Evolutionary conservation across 176 grass and related monocot species (phyloP).

Genomic region (Zea luxurians): DNA sequence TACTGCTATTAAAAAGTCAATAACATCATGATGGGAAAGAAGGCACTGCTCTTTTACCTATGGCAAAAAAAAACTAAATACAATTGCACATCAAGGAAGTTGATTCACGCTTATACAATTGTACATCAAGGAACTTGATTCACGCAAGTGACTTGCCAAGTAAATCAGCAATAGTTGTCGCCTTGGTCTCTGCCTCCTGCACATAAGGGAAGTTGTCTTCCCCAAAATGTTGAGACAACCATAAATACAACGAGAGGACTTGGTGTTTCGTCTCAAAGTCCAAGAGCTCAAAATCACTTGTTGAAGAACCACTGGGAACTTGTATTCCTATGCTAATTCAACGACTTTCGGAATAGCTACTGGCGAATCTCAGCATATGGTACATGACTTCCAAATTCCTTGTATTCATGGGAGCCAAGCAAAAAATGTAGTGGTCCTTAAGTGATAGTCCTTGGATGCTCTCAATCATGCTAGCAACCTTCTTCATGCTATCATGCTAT

Average conservation of each 20-base stretch:
- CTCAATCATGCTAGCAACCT: constrained; percentile 96
- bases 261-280: constrained; percentile 97
- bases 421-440: constrained; percentile 87
- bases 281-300: constrained; percentile 82
- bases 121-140: constrained; percentile 45
- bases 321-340: constrained; percentile 84
- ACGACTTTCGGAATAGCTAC: constrained; percentile 64
- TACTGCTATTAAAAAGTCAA: no score
- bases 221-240: constrained; percentile 88
- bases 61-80: no score
- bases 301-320: constrained; percentile 75
- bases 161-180: constrained; percentile 73
- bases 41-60: no score
- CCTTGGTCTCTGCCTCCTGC: constrained; percentile 82
- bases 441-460: constrained; percentile 71
- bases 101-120: no score
- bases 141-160: constrained; percentile 74
- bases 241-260: constrained; percentile 89
- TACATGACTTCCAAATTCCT: constrained; percentile 95
- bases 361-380: constrained; percentile 89
- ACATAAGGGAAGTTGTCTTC: constrained; percentile 78
- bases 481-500: constrained; percentile 66
- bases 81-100: no score
- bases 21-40: no score
- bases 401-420: constrained; percentile 88